These are phyloP conservation scores for Pilasporangium apinafurcum DNA, from an alignment of 352 stramenopile genomes.

Conservation along the genomic window DNA sequence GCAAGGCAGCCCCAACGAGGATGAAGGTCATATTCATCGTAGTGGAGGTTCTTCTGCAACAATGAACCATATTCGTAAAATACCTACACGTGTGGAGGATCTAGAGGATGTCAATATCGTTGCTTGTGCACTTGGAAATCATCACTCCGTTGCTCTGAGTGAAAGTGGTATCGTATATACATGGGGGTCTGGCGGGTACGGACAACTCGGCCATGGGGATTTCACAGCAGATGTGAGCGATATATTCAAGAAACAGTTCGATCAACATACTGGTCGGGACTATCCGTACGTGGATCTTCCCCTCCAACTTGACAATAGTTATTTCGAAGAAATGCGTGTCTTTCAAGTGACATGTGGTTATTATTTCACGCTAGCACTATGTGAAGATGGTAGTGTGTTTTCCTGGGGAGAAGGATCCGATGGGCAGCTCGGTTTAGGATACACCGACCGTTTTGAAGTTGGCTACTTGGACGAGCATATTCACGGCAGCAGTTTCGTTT, in stretches of 20 bases:
- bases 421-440: conserved; percentile 58
- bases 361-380: conserved; percentile 63
- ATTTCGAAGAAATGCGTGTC: conserved; percentile 70
- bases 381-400: conserved; percentile 67
- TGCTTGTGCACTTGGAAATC: conserved; percentile 38
- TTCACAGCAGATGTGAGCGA: conserved; percentile 27
- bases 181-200: conserved; percentile 62
- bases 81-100: conserved; percentile 58
- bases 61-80: conserved; percentile 12
- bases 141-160: conserved; percentile 65
- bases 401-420: conserved; percentile 74
- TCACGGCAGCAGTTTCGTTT: conserved; percentile 68
- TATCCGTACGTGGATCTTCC: conserved; percentile 65
- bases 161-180: conserved; percentile 54
- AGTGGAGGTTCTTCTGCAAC: too few relatives aligned
- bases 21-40: too few relatives aligned
- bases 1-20: not conserved
- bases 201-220: conserved; percentile 71
- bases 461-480: conserved; percentile 67
- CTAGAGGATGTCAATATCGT: conserved; percentile 47
- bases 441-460: conserved; percentile 55
- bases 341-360: conserved; percentile 65
- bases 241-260: conserved; percentile 61
- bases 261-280: conserved; percentile 55
- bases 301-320: conserved; percentile 60